Conservation (phyloP, 75 land plant species). For the Sequoiadendron giganteum region DNA sequence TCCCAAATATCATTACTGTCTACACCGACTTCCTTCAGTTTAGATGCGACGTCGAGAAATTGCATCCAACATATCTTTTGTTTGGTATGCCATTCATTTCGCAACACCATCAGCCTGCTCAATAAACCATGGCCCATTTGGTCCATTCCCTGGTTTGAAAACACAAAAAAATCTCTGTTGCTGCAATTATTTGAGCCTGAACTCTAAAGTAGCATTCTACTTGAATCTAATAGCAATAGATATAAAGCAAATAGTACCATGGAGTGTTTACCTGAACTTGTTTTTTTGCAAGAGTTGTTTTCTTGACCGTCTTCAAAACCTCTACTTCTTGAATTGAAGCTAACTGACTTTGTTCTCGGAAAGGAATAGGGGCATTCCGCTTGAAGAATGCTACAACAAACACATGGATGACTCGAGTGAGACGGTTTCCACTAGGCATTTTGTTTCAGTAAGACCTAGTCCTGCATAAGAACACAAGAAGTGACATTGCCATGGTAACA, state of each 20-base stretch:
- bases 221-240: neutral
- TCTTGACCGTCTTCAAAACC: neutral
- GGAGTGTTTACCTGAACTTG: slow-evolving; percentile 22
- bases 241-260: neutral
- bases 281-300: slow-evolving; percentile 22
- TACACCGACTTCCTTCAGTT: neutral
- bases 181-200: neutral
- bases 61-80: neutral
- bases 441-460: slow-evolving; percentile 29
- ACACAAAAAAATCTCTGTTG: neutral
- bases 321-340: slow-evolving; percentile 11
- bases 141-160: neutral
- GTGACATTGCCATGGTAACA: slow-evolving; percentile 28
- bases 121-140: neutral
- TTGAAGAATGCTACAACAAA: slow-evolving; percentile 22
- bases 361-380: slow-evolving; percentile 5
- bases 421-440: slow-evolving; percentile 25
- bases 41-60: neutral
- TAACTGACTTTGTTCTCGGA: neutral
- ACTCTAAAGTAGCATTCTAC: neutral
- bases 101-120: neutral
- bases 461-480: slow-evolving; percentile 47
- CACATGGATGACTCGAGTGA: slow-evolving; percentile 29
- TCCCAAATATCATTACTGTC: neutral
- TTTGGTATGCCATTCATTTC: neutral